These are phyloP conservation scores for Fusarium torreyae DNA, from an alignment of 2,329 filamentous ascomycete genomes.

Conservation along the genomic window DNA sequence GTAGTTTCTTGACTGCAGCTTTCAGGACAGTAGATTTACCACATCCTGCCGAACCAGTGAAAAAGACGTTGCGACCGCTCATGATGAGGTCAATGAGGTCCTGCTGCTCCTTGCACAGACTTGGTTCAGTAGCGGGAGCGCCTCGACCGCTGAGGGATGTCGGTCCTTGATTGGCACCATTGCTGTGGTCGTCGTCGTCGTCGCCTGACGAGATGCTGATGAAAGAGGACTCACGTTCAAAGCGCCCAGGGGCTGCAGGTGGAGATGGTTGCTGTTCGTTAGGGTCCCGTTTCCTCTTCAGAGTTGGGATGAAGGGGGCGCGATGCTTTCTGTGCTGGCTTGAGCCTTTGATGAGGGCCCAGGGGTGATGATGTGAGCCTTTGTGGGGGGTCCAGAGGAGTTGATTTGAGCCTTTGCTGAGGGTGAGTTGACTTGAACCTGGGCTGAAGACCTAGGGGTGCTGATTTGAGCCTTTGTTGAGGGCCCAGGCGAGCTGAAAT, in stretches of 20 bases:
- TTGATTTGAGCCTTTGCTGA: too few relatives aligned
- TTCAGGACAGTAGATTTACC: slow-evolving; percentile 51
- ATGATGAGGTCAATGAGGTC: slow-evolving; percentile 61
- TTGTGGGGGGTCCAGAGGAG: too few relatives aligned
- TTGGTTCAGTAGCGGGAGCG: slow-evolving; percentile 1
- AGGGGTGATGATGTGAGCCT: background rate
- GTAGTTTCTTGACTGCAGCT: slow-evolving; percentile 37
- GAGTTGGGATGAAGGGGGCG: background rate
- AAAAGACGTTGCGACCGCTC: slow-evolving; percentile 72
- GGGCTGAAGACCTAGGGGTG: background rate
- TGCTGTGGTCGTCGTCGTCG: background rate
- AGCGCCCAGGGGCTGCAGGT: background rate
- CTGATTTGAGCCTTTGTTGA: background rate
- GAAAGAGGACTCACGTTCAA: background rate
- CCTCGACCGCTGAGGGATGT: background rate
- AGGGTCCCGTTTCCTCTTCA: background rate
- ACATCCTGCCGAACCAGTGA: slow-evolving; percentile 72
- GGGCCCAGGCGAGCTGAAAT: too few relatives aligned
- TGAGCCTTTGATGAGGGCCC: background rate
- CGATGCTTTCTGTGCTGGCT: background rate
- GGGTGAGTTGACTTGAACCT: too few relatives aligned
- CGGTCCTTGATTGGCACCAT: background rate
- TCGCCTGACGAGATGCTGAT: background rate
- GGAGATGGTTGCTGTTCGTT: background rate
- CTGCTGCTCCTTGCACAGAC: slow-evolving; percentile 46